Evolutionary conservation across 257 asterid genomes (phyloP), one percentile per base, ranked within the genome.

Genomic region (Knoxia roxburghii): DNA sequence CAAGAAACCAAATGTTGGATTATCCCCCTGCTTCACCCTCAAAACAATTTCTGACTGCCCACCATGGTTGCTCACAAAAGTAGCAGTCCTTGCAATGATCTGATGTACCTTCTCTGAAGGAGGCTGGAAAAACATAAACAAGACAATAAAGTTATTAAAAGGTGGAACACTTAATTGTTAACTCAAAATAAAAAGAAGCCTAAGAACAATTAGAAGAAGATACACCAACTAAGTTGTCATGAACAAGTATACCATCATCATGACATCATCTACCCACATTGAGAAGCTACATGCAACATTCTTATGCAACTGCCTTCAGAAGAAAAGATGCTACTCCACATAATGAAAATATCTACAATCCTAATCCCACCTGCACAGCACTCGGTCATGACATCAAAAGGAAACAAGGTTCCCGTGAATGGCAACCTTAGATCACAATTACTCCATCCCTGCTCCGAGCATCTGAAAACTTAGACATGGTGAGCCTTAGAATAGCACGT

Each of bases 331-430:
- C 76, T 72, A 72, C 84, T 81, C 85, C 79, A 81, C 80, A 67
- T 67, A 80, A 85, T 68, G 82, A 77, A 76, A 84, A 72, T 45
- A 80, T 69, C 79, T 75, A 83, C 67, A 81, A 77, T 84, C 87
- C 97, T 85, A 88, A 93, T 83, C 99, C 99, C 97, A 90, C 99
- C 97, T 90, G 90, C 84, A 80, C 83, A 61, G 89, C 86, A 84
- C 72, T 84, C 76, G 81, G 74, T 78, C 90, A 84, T 84, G 92
- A 80, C 89, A 87, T 87, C 85, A 87, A 89, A 89, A 80, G 89
- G 90, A 81, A 81, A 85, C 87, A 87, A 89, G 89, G 90, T 85
- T 87, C 86, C 95, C 71, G 82, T 78, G 95, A 75, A 82, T 80
- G 92, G 95, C 85, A 86, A 91, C 90, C 88, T 83, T 79, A 77